Percentiles rank a stretch among this genome's conserved stretches.
Evolutionary conservation across 805 yeast genomes (phyloP).

Genomic region (Cyberlindnera mrakii): DNA sequence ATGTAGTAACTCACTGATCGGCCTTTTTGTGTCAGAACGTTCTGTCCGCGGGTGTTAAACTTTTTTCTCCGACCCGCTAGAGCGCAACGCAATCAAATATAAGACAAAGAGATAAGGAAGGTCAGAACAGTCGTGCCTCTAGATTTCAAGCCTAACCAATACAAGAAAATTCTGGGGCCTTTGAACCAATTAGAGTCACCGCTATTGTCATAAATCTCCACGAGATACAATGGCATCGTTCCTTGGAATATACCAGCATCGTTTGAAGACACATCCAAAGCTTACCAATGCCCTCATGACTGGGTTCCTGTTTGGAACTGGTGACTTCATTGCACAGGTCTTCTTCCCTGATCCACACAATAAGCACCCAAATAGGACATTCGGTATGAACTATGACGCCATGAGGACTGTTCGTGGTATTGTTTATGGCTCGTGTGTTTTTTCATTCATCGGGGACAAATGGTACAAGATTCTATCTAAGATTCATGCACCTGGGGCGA

Average conservation of each 20-base stretch:
- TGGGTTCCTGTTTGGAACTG: slow-evolving; percentile 63
- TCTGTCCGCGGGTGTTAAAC: too few relatives aligned
- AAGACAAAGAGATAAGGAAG: too few relatives aligned
- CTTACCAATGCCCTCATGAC: slow-evolving; percentile 49
- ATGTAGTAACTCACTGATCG: too few relatives aligned
- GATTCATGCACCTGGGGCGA: slow-evolving; percentile 31
- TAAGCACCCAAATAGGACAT: background rate
- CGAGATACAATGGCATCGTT: slow-evolving; percentile 1
- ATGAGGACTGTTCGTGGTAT: slow-evolving; percentile 57
- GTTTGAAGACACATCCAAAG: slow-evolving; percentile 40
- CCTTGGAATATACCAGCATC: slow-evolving; percentile 14
- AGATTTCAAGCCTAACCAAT: too few relatives aligned
- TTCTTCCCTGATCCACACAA: slow-evolving; percentile 31
- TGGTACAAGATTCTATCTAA: slow-evolving; percentile 57
- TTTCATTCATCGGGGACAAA: slow-evolving; percentile 67
- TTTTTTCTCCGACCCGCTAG: too few relatives aligned
- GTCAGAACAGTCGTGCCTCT: too few relatives aligned
- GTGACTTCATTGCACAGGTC: slow-evolving; percentile 69
- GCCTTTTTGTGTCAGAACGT: too few relatives aligned
- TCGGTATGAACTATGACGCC: slow-evolving; percentile 36
- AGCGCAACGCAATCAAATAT: too few relatives aligned
- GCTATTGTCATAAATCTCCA: too few relatives aligned
- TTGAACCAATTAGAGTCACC: too few relatives aligned
- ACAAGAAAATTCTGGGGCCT: too few relatives aligned
- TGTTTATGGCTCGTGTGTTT: slow-evolving; percentile 64